phyloP scores from a whole-genome alignment of 2,329 filamentous ascomycete genomes.

The Ceratocystis eucalypticola region DNA sequence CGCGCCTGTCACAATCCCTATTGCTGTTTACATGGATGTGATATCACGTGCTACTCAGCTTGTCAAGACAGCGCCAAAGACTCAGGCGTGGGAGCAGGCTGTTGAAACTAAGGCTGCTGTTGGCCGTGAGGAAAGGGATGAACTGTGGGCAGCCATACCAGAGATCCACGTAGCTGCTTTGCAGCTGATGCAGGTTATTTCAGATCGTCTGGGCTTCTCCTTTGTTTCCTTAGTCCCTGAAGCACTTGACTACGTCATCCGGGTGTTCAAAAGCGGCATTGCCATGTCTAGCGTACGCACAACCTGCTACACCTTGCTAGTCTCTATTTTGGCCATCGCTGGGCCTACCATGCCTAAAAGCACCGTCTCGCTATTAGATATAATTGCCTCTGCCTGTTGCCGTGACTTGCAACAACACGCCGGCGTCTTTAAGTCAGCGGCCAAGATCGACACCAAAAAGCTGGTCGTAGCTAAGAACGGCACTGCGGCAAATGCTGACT shows the following conservation, averaged over 20 bases:
- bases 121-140: conserved; percentile 66
- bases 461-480: conserved; percentile 25
- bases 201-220: conserved; percentile 43
- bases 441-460: conserved; percentile 26
- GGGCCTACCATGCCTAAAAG: conserved; percentile 55
- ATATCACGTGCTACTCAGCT: conserved; percentile 57
- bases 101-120: conserved; percentile 59
- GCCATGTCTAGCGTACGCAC: conserved; percentile 41
- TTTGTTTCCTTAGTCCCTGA: conserved; percentile 48
- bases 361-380: conserved; percentile 47
- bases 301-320: conserved; percentile 46
- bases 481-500: conserved; percentile 51
- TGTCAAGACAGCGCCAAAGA: conserved; percentile 36
- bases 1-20: conserved; percentile 49
- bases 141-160: conserved; percentile 60
- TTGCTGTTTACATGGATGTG: conserved; percentile 56
- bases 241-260: conserved; percentile 56
- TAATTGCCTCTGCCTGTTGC: conserved; percentile 56
- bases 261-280: conserved; percentile 51
- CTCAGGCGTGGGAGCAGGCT: conserved; percentile 35
- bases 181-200: conserved; percentile 43
- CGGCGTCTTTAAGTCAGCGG: conserved; percentile 27
- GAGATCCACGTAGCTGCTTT: conserved; percentile 61
- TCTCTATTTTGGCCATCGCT: conserved; percentile 43
- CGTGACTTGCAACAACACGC: conserved; percentile 51